These are phyloP conservation scores for Micractinium conductrix DNA, from an alignment of 139 green algal genomes.

Conservation along the genomic window DNA sequence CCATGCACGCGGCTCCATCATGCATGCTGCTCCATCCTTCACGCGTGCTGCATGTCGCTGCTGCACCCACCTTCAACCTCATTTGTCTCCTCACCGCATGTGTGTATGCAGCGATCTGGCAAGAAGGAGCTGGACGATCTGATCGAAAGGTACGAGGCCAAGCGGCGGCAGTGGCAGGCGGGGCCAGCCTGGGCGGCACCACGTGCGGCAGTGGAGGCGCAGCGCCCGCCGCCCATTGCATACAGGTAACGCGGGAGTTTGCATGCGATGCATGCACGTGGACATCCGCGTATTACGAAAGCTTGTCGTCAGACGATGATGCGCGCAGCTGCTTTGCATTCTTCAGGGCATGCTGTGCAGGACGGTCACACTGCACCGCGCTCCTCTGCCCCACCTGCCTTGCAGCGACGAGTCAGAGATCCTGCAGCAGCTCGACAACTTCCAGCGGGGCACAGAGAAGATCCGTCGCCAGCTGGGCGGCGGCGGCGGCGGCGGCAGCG, in stretches of 20 bases:
- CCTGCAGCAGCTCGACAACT: slow-evolving; percentile 23
- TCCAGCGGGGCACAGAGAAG: slow-evolving; percentile 26
- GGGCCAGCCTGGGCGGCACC: slow-evolving; percentile 20
- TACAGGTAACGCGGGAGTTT: not conserved
- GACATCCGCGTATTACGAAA: too few species aligned
- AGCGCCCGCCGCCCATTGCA: not conserved
- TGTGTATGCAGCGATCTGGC: not conserved
- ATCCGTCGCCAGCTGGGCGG: slow-evolving; percentile 13
- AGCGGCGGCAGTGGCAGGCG: slow-evolving; percentile 12
- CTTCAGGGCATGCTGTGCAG: too few species aligned
- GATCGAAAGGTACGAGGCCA: slow-evolving; percentile 44
- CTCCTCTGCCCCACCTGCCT: not conserved
- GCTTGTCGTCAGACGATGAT: too few species aligned
- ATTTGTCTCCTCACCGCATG: not conserved
- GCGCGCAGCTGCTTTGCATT: too few species aligned
- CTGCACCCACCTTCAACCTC: too few species aligned
- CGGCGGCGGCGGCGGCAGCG: not conserved
- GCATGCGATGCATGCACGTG: too few species aligned
- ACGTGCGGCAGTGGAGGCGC: not conserved
- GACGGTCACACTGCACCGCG: not conserved
- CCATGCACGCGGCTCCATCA: too few species aligned
- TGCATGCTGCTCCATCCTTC: too few species aligned
- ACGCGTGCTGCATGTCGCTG: too few species aligned
- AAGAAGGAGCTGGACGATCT: slow-evolving; percentile 34
- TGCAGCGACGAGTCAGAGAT: slow-evolving; percentile 28